phyloP scores from a whole-genome alignment of 2,329 filamentous ascomycete genomes.

The Neurospora sp. region DNA sequence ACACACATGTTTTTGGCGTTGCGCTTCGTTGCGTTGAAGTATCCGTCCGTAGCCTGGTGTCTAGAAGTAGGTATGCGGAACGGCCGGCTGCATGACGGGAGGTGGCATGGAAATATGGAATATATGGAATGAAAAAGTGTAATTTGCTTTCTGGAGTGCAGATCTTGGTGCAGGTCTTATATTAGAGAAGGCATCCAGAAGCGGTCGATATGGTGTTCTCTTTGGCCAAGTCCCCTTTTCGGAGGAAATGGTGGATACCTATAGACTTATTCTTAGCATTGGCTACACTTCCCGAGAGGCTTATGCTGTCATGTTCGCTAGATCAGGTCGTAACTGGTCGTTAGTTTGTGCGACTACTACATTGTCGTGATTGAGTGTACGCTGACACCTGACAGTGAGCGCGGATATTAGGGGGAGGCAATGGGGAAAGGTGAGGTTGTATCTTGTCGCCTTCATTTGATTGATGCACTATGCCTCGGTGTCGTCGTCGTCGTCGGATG shows the following conservation, averaged over 20 bases:
- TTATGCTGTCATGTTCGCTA: not conserved
- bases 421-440: not conserved
- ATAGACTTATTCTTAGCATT: not conserved
- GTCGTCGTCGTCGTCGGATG: not conserved
- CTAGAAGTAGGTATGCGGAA: not conserved
- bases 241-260: not conserved
- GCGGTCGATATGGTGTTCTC: not conserved
- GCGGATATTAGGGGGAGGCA: not conserved
- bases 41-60: not conserved
- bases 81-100: not conserved
- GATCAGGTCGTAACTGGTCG: not conserved
- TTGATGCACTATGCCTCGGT: not conserved
- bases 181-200: not conserved
- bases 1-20: not conserved
- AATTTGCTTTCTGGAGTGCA: not conserved
- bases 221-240: not conserved
- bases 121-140: not conserved
- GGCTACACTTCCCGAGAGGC: not conserved
- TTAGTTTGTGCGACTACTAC: not conserved
- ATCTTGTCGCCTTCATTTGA: not conserved
- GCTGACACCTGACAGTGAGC: not conserved
- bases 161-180: not conserved
- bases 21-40: not conserved
- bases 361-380: not conserved
- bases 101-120: not conserved